A percentile compares a stretch with the other conserved stretches of the same genome.
These are phyloP conservation scores for Vanilla planifolia DNA, from an alignment of 106 monocot genomes.

Conservation along the genomic window DNA sequence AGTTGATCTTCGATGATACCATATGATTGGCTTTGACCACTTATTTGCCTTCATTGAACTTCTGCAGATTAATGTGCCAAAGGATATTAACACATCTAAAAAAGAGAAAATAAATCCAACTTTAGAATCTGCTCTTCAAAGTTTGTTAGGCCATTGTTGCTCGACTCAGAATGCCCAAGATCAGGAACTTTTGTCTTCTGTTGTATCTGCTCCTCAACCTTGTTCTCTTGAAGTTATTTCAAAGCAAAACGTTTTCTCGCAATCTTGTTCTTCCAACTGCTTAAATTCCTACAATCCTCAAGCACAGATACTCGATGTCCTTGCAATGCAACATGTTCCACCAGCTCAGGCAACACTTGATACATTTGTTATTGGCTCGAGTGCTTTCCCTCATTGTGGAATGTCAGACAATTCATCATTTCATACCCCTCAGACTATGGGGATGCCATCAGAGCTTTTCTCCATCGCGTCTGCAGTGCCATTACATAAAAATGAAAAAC, in stretches of 20 bases:
- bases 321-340: slow-evolving; percentile 20
- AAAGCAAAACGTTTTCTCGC: slow-evolving; percentile 21
- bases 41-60: not conserved
- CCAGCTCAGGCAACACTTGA: not conserved
- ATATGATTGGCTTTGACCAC: no score
- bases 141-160: not conserved
- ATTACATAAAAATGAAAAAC: slow-evolving; percentile 20
- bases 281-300: slow-evolving; percentile 14
- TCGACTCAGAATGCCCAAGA: slow-evolving; percentile 11
- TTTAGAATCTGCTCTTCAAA: not conserved
- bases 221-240: slow-evolving; percentile 20
- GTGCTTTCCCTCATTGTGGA: slow-evolving; percentile 11
- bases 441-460: not conserved
- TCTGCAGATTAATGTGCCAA: slow-evolving; percentile 4
- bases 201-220: slow-evolving; percentile 16
- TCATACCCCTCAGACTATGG: slow-evolving; percentile 4
- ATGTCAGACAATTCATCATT: not conserved
- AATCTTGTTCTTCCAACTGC: slow-evolving; percentile 25
- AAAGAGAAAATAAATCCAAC: slow-evolving; percentile 4
- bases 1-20: no score
- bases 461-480: slow-evolving; percentile 8
- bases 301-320: slow-evolving; percentile 13
- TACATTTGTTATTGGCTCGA: not conserved
- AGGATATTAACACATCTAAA: not conserved
- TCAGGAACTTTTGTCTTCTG: slow-evolving; percentile 22